Evolutionary conservation across 164 flowering plant genomes (phyloP).

Genomic region (Taxillus chinensis): DNA sequence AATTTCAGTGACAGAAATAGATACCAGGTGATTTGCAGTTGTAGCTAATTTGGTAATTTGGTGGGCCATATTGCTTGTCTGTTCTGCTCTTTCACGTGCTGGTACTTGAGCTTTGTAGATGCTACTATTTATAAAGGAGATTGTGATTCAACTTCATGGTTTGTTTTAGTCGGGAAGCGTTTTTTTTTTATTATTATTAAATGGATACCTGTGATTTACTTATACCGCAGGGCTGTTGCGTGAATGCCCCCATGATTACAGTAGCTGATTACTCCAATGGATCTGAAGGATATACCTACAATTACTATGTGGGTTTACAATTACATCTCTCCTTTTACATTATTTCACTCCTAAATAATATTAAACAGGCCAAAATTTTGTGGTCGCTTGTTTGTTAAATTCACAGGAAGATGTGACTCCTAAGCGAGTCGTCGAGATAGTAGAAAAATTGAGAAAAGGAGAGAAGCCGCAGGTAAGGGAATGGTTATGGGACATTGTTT

Average conservation of each 20-base stretch:
- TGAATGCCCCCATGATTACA: constrained; percentile 99
- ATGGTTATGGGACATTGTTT: background rate
- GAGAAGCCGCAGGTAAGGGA: constrained; percentile 81
- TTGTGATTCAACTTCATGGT: too few relatives aligned
- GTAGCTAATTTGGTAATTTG: too few relatives aligned
- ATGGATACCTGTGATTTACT: background rate
- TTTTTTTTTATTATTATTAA: background rate
- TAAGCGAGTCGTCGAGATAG: constrained; percentile 80
- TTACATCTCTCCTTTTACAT: background rate
- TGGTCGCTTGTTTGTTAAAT: constrained; percentile 9
- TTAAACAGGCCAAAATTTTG: constrained; percentile 1
- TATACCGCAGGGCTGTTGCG: constrained; percentile 79
- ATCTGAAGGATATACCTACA: constrained; percentile 94
- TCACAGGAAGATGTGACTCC: constrained; percentile 98
- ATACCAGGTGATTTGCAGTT: too few relatives aligned
- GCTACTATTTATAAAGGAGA: too few relatives aligned
- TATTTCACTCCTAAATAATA: too few relatives aligned
- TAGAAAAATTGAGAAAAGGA: constrained; percentile 77
- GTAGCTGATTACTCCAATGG: constrained; percentile 97
- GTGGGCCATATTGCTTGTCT: too few relatives aligned
- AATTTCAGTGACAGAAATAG: too few relatives aligned
- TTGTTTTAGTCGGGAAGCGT: too few relatives aligned
- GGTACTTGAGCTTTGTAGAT: too few relatives aligned
- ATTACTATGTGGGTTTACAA: constrained; percentile 61
- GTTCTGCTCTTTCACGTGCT: too few relatives aligned